Base-by-base conservation (phyloP, 305 asterid species). In the Fraxinus baroniana region DNA sequence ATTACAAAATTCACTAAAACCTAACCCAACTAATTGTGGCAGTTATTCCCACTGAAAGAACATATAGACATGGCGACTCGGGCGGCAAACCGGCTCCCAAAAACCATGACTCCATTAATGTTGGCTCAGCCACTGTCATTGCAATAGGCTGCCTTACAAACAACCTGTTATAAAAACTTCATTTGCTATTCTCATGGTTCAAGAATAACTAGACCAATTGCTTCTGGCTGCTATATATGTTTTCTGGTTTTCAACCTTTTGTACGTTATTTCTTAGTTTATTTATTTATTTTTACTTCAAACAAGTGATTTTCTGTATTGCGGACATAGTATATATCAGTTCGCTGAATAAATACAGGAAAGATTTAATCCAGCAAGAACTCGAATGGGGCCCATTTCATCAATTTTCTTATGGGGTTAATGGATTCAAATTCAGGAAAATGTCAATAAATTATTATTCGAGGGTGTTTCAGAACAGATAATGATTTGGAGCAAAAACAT, bases 121-220 rank as follows among this genome's bases (percentile, higher is more conserved):
- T 78, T 10, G 83, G 46, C 75, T 70, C 79, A 0, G 36, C 79
- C 35, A 28, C 75, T 36, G 6, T 20, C 20, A 41, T 85, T 26
- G 78, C 80, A 64, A 17, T 79, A 8, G 77, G 81, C 28, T 41
- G 32, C 32, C 22, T 55, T 5, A 12, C 74, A n/a, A 76, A 37
- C 83, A 68, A 84, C n/a, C 44, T 75, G 32, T 81, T 71, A 33
- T 84, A 86, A 12, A 39, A 18, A 78, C 9, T 55, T 55, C 24
- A 18, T 18, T 55, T 17, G 3, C 66, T 55, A 55, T 55, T 55
- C 66, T 17, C 22, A n/a, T n/a, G 66, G 26, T 55, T 55, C 24
- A 55, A 55, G 66, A 55, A 17, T 55, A n/a, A 55, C 66, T 5
- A 22, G 24, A 55, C 0, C 66, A 5, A 55, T 55, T 55, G 57